Evolutionary conservation across 2,329 filamentous ascomycete genomes (phyloP), one percentile per base, ranked within the genome.

Genomic region (Rhytidhysteron rufulum): DNA sequence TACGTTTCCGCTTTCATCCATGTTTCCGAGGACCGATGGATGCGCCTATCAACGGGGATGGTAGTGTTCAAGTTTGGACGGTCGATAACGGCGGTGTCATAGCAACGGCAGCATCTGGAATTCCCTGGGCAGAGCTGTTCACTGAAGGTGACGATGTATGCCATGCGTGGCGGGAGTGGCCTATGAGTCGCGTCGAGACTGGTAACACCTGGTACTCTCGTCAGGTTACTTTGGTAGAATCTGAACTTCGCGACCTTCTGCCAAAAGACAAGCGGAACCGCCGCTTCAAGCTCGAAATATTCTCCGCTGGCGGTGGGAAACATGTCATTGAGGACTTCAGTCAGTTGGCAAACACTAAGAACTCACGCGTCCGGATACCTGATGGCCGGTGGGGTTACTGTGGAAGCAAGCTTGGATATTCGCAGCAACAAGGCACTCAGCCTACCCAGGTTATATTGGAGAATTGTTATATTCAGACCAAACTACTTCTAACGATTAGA

Each of bases 1-100:
- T 98, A 38, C 86, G 89, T 29, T 95, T 96, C 70, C 83, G 89
- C 49, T 85, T 83, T 51, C 93, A 98, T 58, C 88, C 90, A 4
- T 89, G 87, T 62, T 97, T 98, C 72, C 78, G 83, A 40, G 77
- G 95, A 38, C 88, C 90, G 0, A 84, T 81, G 41, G 93, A 97
- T 54, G 68, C 78, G 4, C 68, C 78, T 29, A 40, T 50, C 10
- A 77, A 73, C 47, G 67, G 74, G 1, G 90, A 96, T 51, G 78
- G 79, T 25, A 89, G 87, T 49, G 78, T 96, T 2, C 88, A 95
- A 55, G 86, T 87, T 1, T 97, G 88, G 82, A 82, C 86, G 0
- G 80, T 91, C 1, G 90, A 95, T 42, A 82, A 82, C 44, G 82
- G 93, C 11, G 70, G 93, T 31, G 75, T 90, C 15, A 88, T 86